These are phyloP conservation scores for Candida smagusa DNA, from an alignment of 1,139 yeast genomes.

Conservation along the genomic window DNA sequence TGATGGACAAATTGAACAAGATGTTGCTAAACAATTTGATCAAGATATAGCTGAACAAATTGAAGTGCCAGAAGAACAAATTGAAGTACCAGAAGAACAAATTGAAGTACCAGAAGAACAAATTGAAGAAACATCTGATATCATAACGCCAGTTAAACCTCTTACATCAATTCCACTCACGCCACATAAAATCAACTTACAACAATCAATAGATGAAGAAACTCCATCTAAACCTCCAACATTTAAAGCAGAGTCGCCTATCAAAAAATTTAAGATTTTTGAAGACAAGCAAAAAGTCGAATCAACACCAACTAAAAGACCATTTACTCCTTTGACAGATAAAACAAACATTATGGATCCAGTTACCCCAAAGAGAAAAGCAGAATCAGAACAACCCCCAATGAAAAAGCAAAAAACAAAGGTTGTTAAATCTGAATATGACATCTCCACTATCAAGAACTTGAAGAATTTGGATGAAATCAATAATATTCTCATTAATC, in stretches of 20 bases:
- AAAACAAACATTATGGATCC: constrained; percentile 21
- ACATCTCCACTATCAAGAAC: constrained; percentile 24
- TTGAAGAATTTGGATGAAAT: constrained; percentile 48
- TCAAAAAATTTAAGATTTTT: constrained; percentile 13
- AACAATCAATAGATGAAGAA: constrained; percentile 1
- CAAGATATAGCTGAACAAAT: not conserved
- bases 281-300: constrained; percentile 10
- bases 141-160: not conserved
- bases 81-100: not conserved
- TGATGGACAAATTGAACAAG: too few species aligned
- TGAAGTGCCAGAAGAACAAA: not conserved
- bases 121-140: not conserved
- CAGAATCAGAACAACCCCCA: constrained; percentile 24
- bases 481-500: constrained; percentile 69
- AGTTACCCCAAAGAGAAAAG: constrained; percentile 19
- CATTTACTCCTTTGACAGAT: constrained; percentile 23
- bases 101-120: not conserved
- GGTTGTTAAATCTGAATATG: constrained; percentile 16
- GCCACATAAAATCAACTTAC: constrained; percentile 9
- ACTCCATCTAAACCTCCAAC: constrained; percentile 15
- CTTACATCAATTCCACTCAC: constrained; percentile 9
- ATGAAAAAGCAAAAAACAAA: constrained; percentile 10
- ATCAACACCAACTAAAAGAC: constrained; percentile 9
- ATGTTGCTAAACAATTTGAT: not conserved
- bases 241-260: constrained; percentile 2